A percentile compares a stretch with the other conserved stretches of the same genome.
phyloP scores from a whole-genome alignment of 108 stramenopile genomes.

The Nitzschia sp. region DNA sequence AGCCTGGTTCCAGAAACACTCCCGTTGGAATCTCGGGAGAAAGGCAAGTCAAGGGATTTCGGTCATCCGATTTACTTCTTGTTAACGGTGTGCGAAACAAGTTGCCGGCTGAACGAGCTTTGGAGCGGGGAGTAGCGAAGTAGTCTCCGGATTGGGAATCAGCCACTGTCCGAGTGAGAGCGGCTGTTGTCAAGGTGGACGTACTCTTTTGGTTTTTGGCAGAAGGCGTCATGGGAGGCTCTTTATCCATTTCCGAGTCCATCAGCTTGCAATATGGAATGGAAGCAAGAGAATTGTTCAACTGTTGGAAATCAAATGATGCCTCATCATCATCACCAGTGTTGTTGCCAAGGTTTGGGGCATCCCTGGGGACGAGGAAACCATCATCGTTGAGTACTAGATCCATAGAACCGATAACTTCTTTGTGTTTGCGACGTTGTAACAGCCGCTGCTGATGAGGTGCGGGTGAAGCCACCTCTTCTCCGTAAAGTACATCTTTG shows the following conservation, averaged over 20 bases:
- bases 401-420: slow-evolving; percentile 8
- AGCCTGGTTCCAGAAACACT: not conserved
- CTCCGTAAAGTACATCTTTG: not conserved
- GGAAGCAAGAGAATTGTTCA: slow-evolving; percentile 10
- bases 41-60: not conserved
- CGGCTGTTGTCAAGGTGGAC: slow-evolving; percentile 10
- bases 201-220: not conserved
- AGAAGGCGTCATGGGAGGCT: slow-evolving; percentile 7
- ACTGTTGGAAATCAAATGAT: not conserved
- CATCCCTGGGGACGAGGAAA: slow-evolving; percentile 10
- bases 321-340: not conserved
- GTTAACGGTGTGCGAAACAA: not conserved
- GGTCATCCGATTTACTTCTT: not conserved
- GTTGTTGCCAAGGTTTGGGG: not conserved
- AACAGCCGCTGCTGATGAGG: not conserved
- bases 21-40: not conserved
- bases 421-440: slow-evolving; percentile 3
- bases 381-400: slow-evolving; percentile 6
- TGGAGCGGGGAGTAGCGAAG: not conserved
- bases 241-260: not conserved
- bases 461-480: not conserved
- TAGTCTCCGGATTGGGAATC: not conserved
- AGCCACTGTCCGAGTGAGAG: slow-evolving; percentile 6
- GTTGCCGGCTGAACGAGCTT: not conserved
- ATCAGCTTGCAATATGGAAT: slow-evolving; percentile 12